Conservation (phyloP, 2,329 filamentous ascomycete genomes). For the Alternaria atra region DNA sequence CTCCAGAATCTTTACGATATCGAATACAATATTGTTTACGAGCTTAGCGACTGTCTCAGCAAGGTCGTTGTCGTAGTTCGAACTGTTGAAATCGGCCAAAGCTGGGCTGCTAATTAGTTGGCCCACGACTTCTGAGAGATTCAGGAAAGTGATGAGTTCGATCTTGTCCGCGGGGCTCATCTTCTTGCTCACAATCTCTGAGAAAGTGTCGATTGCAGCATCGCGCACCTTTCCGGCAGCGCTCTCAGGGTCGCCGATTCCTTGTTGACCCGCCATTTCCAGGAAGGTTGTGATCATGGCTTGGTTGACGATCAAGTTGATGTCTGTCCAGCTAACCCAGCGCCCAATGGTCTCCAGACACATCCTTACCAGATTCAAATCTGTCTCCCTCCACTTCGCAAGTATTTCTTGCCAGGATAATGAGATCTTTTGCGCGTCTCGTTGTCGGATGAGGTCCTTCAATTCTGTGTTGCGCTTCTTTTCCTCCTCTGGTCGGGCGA, state of each 20-base stretch:
- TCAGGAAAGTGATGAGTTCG: constrained; percentile 90
- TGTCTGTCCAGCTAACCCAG: constrained; percentile 99
- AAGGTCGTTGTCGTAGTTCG: constrained; percentile 92
- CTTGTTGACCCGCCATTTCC: constrained; percentile 80
- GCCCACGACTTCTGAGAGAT: constrained; percentile 82
- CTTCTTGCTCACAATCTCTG: constrained; percentile 96
- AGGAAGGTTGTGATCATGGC: constrained; percentile 84
- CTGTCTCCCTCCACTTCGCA: constrained; percentile 73
- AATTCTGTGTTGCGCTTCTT: constrained; percentile 86
- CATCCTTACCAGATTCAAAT: constrained; percentile 81
- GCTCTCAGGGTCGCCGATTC: constrained; percentile 66
- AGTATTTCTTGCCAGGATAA: constrained; percentile 92
- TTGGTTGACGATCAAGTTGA: constrained; percentile 85
- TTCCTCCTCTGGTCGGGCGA: constrained; percentile 79
- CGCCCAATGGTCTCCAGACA: constrained; percentile 91
- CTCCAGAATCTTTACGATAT: constrained; percentile 88
- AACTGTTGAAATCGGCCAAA: constrained; percentile 78
- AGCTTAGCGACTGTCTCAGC: constrained; percentile 95
- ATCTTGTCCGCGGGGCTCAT: constrained; percentile 96
- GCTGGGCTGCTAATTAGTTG: constrained; percentile 86
- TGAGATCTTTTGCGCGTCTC: constrained; percentile 89
- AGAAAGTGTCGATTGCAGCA: constrained; percentile 92
- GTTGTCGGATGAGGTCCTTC: constrained; percentile 86
- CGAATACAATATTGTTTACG: constrained; percentile 87
- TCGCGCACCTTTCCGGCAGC: constrained; percentile 79